Base-by-base conservation (phyloP, 441 rosid species). In the Adansonia rubrostipa region DNA sequence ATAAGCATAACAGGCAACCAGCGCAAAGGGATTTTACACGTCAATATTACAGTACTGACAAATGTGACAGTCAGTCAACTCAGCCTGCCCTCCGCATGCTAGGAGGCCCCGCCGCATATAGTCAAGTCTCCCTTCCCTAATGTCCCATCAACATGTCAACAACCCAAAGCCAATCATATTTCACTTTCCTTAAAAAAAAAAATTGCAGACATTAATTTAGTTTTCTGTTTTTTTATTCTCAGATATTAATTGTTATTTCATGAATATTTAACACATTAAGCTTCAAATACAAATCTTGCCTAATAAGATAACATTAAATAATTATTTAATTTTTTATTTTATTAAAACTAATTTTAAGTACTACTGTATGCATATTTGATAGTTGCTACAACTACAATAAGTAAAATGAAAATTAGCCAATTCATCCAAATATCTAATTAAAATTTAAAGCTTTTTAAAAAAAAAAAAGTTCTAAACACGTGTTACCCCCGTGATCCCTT, bases 401-500 rank as follows among this genome's bases (percentile, higher is more conserved):
- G n/a, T n/a, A 56, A 56, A 56, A n/a, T 56, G 22, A 56, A 54
- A 56, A 56, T 56, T 20, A 17, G 9, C 22, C 60, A 56, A 5
- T 56, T n/a, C 8, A 5, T 17, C 8, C 17, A 53, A 53, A 53
- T 13, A 53, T 14, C 57, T 51, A 36, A 36, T 36, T 14, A 51
- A 51, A 13, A 58, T 7, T 11, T 19, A 20, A 58, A 58, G 33
- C 10, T 48, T 9, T 56, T n/a, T 8, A 6, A 56, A 58, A 58
- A 6, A 56, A 58, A 58, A 64, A 62, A 80, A 84, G 82, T 86
- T 85, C 80, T 72, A 85, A 85, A 86, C 95, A 91, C 94, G 97
- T 90, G 93, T 87, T 77, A 74, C 48, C 84, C 84, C 87, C 89
- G 92, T 84, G 90, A 88, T 86, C 63, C 76, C 60, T 28, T 15